Percentiles rank a stretch among this genome's conserved stretches.
These are phyloP conservation scores for Saturnispora hagleri DNA, from an alignment of 805 yeast species.

Conservation along the genomic window DNA sequence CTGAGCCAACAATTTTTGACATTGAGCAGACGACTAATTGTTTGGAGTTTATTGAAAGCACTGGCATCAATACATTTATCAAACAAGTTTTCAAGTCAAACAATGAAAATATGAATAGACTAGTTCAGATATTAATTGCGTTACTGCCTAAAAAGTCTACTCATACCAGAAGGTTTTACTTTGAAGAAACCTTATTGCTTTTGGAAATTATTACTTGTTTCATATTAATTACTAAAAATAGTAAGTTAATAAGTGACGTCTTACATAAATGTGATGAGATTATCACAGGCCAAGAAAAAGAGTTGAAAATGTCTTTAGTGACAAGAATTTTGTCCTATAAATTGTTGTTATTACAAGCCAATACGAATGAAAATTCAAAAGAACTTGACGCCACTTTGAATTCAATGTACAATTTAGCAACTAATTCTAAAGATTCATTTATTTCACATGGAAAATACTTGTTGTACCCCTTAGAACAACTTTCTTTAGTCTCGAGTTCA, in stretches of 20 bases:
- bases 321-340: conserved; percentile 43
- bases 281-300: conserved; percentile 17
- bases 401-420: conserved; percentile 16
- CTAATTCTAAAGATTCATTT: conserved; percentile 31
- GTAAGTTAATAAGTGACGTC: conserved; percentile 17
- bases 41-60: conserved; percentile 69
- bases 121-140: conserved; percentile 28
- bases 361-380: conserved; percentile 26
- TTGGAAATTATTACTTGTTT: conserved; percentile 27
- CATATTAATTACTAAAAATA: conserved; percentile 22
- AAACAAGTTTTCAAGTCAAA: conserved; percentile 35
- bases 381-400: conserved; percentile 22
- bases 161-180: conserved; percentile 20
- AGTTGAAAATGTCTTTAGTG: conserved; percentile 20
- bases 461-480: conserved; percentile 40
- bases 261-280: conserved; percentile 19
- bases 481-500: conserved; percentile 33
- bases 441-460: conserved; percentile 37
- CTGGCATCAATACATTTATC: conserved; percentile 50
- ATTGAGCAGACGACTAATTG: conserved; percentile 79
- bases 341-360: conserved; percentile 36
- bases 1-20: conserved; percentile 91
- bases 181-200: conserved; percentile 24
- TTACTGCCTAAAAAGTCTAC: conserved; percentile 28
- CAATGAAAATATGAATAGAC: conserved; percentile 28